Evolutionary conservation across 352 stramenopile species (phyloP).

Genomic region (Pythium utonaiense): DNA sequence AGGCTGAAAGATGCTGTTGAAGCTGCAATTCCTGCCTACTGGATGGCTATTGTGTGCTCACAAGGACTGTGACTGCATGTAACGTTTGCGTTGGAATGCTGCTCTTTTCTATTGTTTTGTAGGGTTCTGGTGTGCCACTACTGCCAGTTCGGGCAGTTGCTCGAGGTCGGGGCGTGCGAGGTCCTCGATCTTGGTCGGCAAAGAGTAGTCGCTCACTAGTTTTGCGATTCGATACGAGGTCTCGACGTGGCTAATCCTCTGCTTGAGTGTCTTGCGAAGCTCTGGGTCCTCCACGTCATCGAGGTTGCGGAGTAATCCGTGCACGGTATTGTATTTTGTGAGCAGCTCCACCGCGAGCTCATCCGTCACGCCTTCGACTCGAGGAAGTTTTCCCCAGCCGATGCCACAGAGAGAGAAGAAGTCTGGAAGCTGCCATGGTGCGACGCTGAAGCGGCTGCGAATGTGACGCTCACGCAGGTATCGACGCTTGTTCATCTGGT

Average conservation of each 20-base stretch:
- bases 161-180: slow-evolving; percentile 36
- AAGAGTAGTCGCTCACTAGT: slow-evolving; percentile 40
- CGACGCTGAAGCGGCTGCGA: slow-evolving; percentile 47
- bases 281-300: slow-evolving; percentile 48
- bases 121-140: neutral
- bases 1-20: too few relatives aligned
- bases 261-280: slow-evolving; percentile 64
- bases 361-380: slow-evolving; percentile 52
- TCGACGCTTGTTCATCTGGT: slow-evolving; percentile 65
- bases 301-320: slow-evolving; percentile 54
- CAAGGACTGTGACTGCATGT: too few relatives aligned
- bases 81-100: neutral
- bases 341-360: slow-evolving; percentile 61
- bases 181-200: slow-evolving; percentile 52
- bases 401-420: slow-evolving; percentile 67
- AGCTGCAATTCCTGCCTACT: too few relatives aligned
- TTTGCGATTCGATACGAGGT: slow-evolving; percentile 75
- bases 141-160: neutral
- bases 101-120: neutral
- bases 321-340: slow-evolving; percentile 53
- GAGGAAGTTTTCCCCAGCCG: slow-evolving; percentile 62
- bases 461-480: slow-evolving; percentile 67
- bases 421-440: slow-evolving; percentile 40
- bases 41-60: too few relatives aligned
- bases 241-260: slow-evolving; percentile 70